Percentiles rank a stretch among this genome's conserved stretches.
Evolutionary conservation across 169 alveolate species (phyloP).

Genomic region (Plasmodium fragile): DNA sequence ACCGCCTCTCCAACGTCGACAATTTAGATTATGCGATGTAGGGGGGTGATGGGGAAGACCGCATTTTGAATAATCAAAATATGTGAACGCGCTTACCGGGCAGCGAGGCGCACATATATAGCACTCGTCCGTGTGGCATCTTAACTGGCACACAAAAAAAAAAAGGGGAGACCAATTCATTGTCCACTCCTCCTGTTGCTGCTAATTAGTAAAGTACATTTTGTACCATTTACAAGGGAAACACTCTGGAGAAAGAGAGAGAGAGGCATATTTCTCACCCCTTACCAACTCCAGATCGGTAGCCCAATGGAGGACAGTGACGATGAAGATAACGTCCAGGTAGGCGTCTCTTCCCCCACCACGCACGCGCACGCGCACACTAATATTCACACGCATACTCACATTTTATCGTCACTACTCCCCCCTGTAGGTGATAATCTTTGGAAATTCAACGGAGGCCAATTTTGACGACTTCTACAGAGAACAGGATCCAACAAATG

Average conservation of each 20-base stretch:
- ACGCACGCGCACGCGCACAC: not conserved
- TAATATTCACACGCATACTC: not conserved
- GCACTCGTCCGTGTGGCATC: not conserved
- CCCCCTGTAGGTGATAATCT: constrained; percentile 46
- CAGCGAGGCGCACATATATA: not conserved
- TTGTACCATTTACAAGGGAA: not conserved
- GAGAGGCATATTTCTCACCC: not conserved
- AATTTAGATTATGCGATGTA: not conserved
- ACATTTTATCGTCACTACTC: not conserved
- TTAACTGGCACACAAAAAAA: not conserved
- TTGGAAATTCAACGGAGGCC: constrained; percentile 71
- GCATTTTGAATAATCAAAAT: not conserved
- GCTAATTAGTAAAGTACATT: not conserved
- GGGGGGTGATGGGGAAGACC: not conserved
- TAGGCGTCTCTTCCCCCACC: not conserved
- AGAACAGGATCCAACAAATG: constrained; percentile 24
- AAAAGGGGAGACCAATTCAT: not conserved
- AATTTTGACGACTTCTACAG: constrained; percentile 64
- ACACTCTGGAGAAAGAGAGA: not conserved
- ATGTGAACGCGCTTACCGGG: not conserved
- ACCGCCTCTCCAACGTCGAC: not conserved
- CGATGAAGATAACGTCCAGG: constrained; percentile 64
- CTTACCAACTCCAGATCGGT: not conserved
- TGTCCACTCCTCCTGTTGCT: not conserved
- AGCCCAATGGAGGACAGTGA: constrained; percentile 58